Base-by-base conservation (phyloP, 2,329 filamentous ascomycete species). In the Monilinia laxa region DNA sequence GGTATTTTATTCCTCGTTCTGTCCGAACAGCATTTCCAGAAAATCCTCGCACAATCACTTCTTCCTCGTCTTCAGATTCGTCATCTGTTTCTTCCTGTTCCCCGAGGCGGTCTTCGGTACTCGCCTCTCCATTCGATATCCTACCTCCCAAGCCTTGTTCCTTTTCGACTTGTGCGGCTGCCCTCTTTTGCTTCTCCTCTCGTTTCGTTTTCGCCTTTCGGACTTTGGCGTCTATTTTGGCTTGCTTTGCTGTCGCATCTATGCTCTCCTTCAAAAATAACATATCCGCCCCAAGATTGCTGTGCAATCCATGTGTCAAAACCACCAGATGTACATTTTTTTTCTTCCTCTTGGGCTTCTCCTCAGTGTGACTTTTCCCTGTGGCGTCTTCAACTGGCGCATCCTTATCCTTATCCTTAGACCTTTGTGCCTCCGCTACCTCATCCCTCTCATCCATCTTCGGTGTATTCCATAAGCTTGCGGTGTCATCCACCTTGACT, bases 261-360 rank as follows among this genome's bases (percentile, higher is more conserved):
- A 99, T 98, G 78, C 92, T 96, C 79, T 99, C 95, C 76, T 99
- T 99, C 77, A 99, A 80, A 76, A 91, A 99, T 25, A 99, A 82
- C 95, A 99, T 97, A 77, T 99, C 95, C 28, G 93, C 91, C 6
- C 95, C 92, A 16, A 97, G 83, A 77, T 99, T 99, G 78, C 94
- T 97, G 78, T 99, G 95, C 70, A 99, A 79, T 0, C 95, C 95
- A 79, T 99, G 95, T 0, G 95, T 98, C 60, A 99, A 80, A 45
- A 99, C 83, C 31, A 99, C 95, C 53, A 99, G 81, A 76, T 99
- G 95, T 2, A 99, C 83, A 71, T 90, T 94, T 79, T 92, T 92
- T 71, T 84, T 84, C 76, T 88, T 90, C 70, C 79, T 83, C 54
- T 78, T 62, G 71, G 70, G 52, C 18, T 69, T 59, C 4, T 70